Base-by-base conservation (phyloP, 1,284 basidiomycete species). In the Hemileia vastatrix region DNA sequence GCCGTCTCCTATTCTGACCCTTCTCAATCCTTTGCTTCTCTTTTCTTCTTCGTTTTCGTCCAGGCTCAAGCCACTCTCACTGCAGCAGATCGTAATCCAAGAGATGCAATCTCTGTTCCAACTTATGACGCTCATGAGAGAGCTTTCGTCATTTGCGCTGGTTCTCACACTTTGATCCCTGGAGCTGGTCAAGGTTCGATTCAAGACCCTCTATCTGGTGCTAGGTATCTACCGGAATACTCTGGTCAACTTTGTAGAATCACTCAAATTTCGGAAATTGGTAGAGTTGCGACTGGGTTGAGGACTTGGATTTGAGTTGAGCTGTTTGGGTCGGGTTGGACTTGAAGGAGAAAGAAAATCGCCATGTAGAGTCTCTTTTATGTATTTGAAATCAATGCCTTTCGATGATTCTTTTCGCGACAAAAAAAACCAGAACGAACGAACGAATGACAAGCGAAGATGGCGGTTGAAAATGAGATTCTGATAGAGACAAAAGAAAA, bases 71-170 rank as follows among this genome's bases (percentile, higher is more conserved):
- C 71, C 55, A 72, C 73, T 59, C 64, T 74, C 48, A 65, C 71
- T 43, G 63, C 72, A 31, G 71, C 71, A 5, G 72, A 75, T 57
- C 68, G 73, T 19, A 72, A 68, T 57, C 73, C 72, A 36, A 66
- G 71, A 23, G 73, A 75, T 56, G 71, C 71, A 0, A 69, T 75
- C 53, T 66, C 67, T 15, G 68, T 75, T 44, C 66, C 72, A 13
- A 63, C 65, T 32, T 74, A 75, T 67, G 71, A 71, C 27, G 66
- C 69, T 19, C 65, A 71, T 27, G 72, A 74, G 57, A 55, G 67
- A 36, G 68, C 49, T n/a, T 74, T 74, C 62, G 71, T 72, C 11
- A 71, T 75, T 31, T 75, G 73, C 59, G 73, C 72, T 2, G 72
- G 63, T 4, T 67, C 64, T 21, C 67, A 72, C 60, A 64, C 65